phyloP scores from a whole-genome alignment of 2,329 filamentous ascomycete species.

The Aspergillus sp. region DNA sequence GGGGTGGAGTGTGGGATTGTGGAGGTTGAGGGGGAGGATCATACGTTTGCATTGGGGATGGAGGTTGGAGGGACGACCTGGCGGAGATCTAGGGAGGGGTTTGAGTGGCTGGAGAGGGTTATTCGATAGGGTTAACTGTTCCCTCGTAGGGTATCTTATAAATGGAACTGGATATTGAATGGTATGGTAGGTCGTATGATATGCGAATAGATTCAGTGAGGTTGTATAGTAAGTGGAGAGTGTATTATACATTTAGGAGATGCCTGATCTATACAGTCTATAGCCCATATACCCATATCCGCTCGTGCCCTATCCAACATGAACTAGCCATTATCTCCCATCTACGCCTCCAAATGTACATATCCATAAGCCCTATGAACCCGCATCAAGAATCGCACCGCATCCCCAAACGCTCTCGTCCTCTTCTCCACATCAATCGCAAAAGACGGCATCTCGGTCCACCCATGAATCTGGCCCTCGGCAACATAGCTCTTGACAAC shows the following conservation, averaged over 20 bases:
- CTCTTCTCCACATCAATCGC: conserved; percentile 4
- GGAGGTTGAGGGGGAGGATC: conserved; percentile 48
- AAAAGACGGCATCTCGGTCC: conserved; percentile 6
- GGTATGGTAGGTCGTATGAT: too few species aligned
- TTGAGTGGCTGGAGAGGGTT: conserved; percentile 46
- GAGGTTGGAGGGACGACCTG: conserved; percentile 41
- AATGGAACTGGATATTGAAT: too few species aligned
- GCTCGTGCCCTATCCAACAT: not conserved
- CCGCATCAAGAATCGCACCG: not conserved
- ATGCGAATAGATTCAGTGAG: not conserved
- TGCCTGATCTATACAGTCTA: not conserved
- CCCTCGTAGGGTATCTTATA: too few species aligned
- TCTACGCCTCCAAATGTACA: not conserved
- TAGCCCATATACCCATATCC: not conserved
- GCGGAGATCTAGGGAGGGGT: conserved; percentile 44
- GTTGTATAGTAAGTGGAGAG: not conserved
- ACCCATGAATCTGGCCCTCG: conserved; percentile 13
- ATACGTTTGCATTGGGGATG: conserved; percentile 52
- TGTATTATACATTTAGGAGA: not conserved
- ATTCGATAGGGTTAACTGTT: conserved; percentile 12
- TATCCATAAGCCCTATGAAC: conserved; percentile 1
- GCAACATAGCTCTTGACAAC: not conserved
- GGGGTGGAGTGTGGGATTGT: conserved; percentile 43
- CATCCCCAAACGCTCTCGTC: not conserved
- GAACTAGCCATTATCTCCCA: not conserved